phyloP scores from a whole-genome alignment of 495 filamentous ascomycete genomes.

The Aspergillus egyptiacus region DNA sequence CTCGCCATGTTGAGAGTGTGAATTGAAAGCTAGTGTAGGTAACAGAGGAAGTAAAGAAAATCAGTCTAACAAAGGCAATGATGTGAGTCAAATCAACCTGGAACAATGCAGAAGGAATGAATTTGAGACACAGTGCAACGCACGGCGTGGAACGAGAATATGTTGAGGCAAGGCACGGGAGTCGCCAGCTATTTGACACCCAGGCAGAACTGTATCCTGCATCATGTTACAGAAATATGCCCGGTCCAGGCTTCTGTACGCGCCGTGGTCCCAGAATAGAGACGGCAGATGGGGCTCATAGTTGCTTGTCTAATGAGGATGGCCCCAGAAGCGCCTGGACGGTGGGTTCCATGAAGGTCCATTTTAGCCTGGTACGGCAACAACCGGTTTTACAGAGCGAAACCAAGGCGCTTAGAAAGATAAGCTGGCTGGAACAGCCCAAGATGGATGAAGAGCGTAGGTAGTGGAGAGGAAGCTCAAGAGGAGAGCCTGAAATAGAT shows the following conservation, averaged over 20 bases:
- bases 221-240: slow-evolving; percentile 12
- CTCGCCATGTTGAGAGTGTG: background rate
- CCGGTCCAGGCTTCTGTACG: slow-evolving; percentile 17
- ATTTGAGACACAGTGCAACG: background rate
- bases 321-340: slow-evolving; percentile 5
- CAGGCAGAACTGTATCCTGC: slow-evolving; percentile 9
- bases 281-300: slow-evolving; percentile 20
- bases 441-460: background rate
- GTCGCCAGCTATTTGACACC: slow-evolving; percentile 12
- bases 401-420: slow-evolving; percentile 6
- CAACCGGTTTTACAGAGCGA: background rate
- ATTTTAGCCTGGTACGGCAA: background rate
- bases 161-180: background rate
- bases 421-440: background rate
- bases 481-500: slow-evolving; percentile 3
- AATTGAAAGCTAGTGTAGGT: background rate
- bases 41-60: background rate
- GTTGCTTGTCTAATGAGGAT: slow-evolving; percentile 17
- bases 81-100: background rate
- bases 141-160: no score
- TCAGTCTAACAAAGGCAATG: background rate
- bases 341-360: background rate
- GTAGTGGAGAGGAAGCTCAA: background rate
- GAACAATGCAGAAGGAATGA: background rate
- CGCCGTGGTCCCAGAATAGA: slow-evolving; percentile 29